phyloP scores from a whole-genome alignment of 768 basidiomycete genomes.

The Gelatoporia subvermispora region DNA sequence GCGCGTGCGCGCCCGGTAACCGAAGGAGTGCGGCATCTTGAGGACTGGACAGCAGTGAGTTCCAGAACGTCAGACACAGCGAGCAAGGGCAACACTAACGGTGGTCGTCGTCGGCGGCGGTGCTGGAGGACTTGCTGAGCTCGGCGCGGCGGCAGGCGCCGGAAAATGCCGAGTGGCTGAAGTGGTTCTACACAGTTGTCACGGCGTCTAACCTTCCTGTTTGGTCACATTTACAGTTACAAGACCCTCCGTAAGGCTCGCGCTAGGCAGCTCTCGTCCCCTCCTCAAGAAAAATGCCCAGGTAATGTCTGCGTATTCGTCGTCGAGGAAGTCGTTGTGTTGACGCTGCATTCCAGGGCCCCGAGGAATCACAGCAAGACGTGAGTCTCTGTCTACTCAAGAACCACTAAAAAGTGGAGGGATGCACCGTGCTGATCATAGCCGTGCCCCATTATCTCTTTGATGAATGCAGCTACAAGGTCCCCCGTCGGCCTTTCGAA shows the following conservation, averaged over 20 bases:
- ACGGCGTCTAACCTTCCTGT: constrained; percentile 28
- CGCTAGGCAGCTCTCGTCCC: constrained; percentile 21
- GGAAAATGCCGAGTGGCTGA: constrained; percentile 65
- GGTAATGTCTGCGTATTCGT: constrained; percentile 45
- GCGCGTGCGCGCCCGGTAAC: constrained; percentile 99
- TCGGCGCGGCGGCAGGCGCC: constrained; percentile 27
- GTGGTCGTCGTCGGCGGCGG: constrained; percentile 40
- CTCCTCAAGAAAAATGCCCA: constrained; percentile 78
- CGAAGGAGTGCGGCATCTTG: constrained; percentile 99
- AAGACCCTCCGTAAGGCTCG: constrained; percentile 16
- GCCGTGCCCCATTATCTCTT: constrained; percentile 57
- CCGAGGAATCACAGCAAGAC: constrained; percentile 92
- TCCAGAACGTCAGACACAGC: constrained; percentile 10
- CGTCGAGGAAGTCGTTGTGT: constrained; percentile 15
- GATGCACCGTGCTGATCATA: constrained; percentile 59
- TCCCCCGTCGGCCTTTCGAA: constrained; percentile 95
- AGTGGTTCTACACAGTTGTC: constrained; percentile 63
- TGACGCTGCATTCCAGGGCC: constrained; percentile 55
- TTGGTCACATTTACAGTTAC: constrained; percentile 33
- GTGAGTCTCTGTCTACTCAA: constrained; percentile 66
- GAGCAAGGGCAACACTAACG: constrained; percentile 34
- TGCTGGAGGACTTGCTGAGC: constrained; percentile 44
- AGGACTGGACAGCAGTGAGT: constrained; percentile 34
- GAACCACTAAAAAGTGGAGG: constrained; percentile 64
- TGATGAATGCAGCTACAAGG: constrained; percentile 81